Base-by-base conservation (phyloP, 2,329 filamentous ascomycete species). In the Hymenoscyphus repandus region DNA sequence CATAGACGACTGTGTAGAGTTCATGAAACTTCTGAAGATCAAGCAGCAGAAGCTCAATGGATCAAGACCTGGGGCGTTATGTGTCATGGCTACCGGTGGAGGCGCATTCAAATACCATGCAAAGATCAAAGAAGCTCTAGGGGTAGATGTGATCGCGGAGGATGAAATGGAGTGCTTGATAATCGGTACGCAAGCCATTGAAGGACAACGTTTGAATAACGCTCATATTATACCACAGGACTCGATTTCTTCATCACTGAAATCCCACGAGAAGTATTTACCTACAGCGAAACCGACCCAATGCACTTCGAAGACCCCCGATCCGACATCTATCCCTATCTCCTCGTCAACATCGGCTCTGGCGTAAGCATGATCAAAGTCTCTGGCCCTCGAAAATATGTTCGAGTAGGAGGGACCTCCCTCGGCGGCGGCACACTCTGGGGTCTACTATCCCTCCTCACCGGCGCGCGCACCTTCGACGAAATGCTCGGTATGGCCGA, bases 121-220 rank as follows among this genome's bases (percentile, higher is more conserved):
- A 68, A 85, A 83, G 69, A 90, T 99, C 61, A 85, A 83, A 65
- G 81, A 92, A 55, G 83, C 85, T 4, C 73, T 99, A 45, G 88
- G 88, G 12, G 88, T 96, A 1, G 87, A 96, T 65, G 90, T 99
- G 17, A 75, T 91, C 62, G 78, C 90, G 39, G 93, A 97, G 70
- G 93, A 99, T 64, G 93, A 99, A 72, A 99, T 99, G 93, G 90
- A 96, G 69, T 99, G 93, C 66, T 73, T 99, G 52, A 99, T 99
- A 57, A 93, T 93, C 64, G 90, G 88, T 90, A 49, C 2, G 2
- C 20, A 36, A 18, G 12, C 6, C 15, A 15, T 20, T 7, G 20
- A 34, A 30, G 5, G 11, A 15, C 22, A 31, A 39, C 11, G 13
- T 15, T 6, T 11, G 12, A 34, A 15, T 13, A 20, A 11, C 30